Percentiles rank a stretch among this genome's conserved stretches.
Evolutionary conservation across 139 green algal genomes (phyloP).

Genomic region (Coccomyxa sp.): DNA sequence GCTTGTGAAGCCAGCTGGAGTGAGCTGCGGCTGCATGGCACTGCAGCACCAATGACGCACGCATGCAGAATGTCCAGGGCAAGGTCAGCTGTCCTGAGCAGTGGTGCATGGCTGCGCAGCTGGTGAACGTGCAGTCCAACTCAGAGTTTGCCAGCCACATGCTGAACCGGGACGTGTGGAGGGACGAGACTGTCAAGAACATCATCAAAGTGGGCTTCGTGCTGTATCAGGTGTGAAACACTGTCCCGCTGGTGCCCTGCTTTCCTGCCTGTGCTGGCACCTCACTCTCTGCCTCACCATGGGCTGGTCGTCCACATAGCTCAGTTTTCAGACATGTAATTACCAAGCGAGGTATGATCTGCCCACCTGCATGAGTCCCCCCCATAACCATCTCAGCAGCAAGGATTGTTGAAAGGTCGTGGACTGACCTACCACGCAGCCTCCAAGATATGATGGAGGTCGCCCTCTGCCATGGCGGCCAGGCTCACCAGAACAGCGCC

Average conservation of each 20-base stretch:
- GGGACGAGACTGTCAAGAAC: conserved; percentile 52
- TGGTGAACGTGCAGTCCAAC: conserved; percentile 79
- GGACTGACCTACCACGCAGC: not conserved
- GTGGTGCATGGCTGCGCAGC: conserved; percentile 34
- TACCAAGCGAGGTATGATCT: not conserved
- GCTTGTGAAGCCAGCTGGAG: not conserved
- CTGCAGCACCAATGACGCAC: not conserved
- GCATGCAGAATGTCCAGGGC: not conserved
- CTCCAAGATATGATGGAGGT: not conserved
- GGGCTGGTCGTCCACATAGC: not conserved
- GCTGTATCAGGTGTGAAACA: conserved; percentile 62
- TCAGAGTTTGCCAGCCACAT: conserved; percentile 77
- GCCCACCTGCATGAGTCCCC: not conserved
- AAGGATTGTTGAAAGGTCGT: not conserved
- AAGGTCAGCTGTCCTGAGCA: not conserved
- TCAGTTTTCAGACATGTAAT: not conserved
- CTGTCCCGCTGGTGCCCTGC: not conserved
- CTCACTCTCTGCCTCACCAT: not conserved
- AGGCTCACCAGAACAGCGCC: not conserved
- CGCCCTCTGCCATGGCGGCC: too few relatives aligned
- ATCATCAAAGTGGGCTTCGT: conserved; percentile 70
- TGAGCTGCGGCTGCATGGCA: not conserved
- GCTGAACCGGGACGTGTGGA: conserved; percentile 86
- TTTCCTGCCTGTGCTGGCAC: not conserved
- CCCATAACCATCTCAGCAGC: not conserved